phyloP scores from a whole-genome alignment of 805 yeast genomes.

The Ogataea naganishii region DNA sequence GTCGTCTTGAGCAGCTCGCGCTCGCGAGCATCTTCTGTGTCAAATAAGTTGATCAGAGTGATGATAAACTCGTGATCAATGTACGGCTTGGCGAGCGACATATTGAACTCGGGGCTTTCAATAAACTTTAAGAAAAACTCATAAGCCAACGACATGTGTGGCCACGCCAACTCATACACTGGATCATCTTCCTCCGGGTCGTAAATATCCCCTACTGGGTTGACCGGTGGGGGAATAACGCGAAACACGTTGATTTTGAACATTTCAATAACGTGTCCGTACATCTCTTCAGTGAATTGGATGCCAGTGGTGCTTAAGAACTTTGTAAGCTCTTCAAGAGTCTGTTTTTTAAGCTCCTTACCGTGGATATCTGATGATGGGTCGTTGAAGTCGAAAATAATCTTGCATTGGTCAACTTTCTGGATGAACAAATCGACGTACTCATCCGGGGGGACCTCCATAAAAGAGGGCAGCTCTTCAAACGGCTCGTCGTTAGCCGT shows the following conservation, averaged over 20 bases:
- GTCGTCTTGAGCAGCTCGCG: constrained; percentile 93
- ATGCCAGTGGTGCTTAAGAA: constrained; percentile 78
- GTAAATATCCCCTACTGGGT: constrained; percentile 90
- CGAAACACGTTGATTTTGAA: constrained; percentile 83
- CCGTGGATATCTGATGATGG: constrained; percentile 89
- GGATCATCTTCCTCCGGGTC: constrained; percentile 99
- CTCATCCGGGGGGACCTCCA: constrained; percentile 72
- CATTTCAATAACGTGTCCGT: constrained; percentile 81
- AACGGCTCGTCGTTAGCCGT: constrained; percentile 51
- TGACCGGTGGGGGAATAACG: constrained; percentile 97
- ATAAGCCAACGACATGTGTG: constrained; percentile 95
- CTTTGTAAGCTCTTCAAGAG: constrained; percentile 83
- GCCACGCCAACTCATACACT: constrained; percentile 94
- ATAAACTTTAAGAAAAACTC: constrained; percentile 89
- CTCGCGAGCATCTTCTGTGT: constrained; percentile 94
- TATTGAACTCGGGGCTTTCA: constrained; percentile 91
- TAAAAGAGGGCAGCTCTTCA: constrained; percentile 75
- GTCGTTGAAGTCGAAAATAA: constrained; percentile 89
- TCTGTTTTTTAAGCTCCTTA: constrained; percentile 81
- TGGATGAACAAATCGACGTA: constrained; percentile 74
- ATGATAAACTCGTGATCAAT: constrained; percentile 88
- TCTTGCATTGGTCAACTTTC: constrained; percentile 90
- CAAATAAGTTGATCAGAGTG: constrained; percentile 78
- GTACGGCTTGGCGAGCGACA: constrained; percentile 84
- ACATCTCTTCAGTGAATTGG: constrained; percentile 85